Base-by-base conservation (phyloP, 1,284 basidiomycete species). In the Ustilago curta region DNA sequence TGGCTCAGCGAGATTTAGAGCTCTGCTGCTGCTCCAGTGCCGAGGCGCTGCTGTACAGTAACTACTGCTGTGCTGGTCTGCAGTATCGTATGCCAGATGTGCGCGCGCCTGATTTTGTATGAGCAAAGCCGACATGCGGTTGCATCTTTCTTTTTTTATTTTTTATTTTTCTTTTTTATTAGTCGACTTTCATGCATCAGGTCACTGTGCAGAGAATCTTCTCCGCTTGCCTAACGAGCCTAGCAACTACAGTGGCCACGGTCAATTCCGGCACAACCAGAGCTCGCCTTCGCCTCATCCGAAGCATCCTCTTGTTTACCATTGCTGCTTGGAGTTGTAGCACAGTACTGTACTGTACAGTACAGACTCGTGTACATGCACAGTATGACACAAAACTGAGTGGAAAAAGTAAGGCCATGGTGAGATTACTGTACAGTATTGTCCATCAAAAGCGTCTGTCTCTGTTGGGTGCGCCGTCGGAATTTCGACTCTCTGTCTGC, bases 61-160 rank as follows among this genome's bases (percentile, higher is more conserved):
- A n/a, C n/a, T 27, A 7, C 27, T 37, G 35, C 11, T 14, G 35
- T 37, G 44, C 44, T 47, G n/a, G n/a, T n/a, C n/a, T n/a, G 44
- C 50, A 21, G 21, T n/a, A 4, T 32, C 47, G 31, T 25, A 7
- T 40, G 37, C 21, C 40, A 18, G 21, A 32, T 9, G 23, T 9
- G 23, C 37, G 19, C 27, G 42, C 50, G 50, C 21, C 16, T 29
- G 37, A 52, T 16, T 40, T 39, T 43, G 52, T 29, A 56, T 62
- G 45, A 62, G 47, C 60, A 55, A 56, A 62, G 53, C 60, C 49
- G 58, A 43, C 53, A 54, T 61, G 59, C 51, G 47, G 21, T 51
- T 37, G 35, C 35, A 37, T 35, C 50, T 32, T 51, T 1, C 35
- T 8, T 11, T 25, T 16, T 48, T 32, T 19, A 12, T 29, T 37